These are phyloP conservation scores for Neophaeococcomyces mojaviensis DNA, from an alignment of 2,329 filamentous ascomycete genomes.

Conservation along the genomic window DNA sequence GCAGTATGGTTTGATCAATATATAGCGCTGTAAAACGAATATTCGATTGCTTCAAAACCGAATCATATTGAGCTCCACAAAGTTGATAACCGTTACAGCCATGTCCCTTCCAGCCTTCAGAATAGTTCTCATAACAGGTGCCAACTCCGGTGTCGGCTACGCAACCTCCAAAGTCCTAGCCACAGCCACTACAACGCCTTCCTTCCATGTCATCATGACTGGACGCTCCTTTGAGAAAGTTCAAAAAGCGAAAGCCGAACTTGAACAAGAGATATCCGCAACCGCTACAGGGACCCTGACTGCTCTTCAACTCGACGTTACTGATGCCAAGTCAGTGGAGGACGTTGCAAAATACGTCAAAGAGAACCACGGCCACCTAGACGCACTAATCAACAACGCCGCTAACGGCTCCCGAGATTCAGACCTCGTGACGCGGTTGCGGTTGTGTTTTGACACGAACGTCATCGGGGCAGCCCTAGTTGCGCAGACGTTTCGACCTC, in stretches of 20 bases:
- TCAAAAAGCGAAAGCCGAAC: too few relatives aligned
- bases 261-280: slow-evolving; percentile 26
- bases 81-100: too few relatives aligned
- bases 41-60: too few relatives aligned
- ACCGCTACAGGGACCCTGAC: slow-evolving; percentile 23
- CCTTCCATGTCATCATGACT: slow-evolving; percentile 19
- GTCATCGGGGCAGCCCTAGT: slow-evolving; percentile 30
- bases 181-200: slow-evolving; percentile 4
- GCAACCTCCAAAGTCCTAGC: slow-evolving; percentile 17
- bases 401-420: slow-evolving; percentile 9
- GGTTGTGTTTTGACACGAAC: slow-evolving; percentile 29
- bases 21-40: too few relatives aligned
- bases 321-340: slow-evolving; percentile 44
- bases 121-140: slow-evolving; percentile 11
- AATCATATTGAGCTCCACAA: too few relatives aligned
- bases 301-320: slow-evolving; percentile 38
- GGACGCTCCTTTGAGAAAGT: slow-evolving; percentile 17
- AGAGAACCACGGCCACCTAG: slow-evolving; percentile 41
- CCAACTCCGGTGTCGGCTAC: slow-evolving; percentile 23
- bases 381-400: slow-evolving; percentile 25
- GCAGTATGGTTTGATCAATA: too few relatives aligned
- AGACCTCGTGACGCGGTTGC: slow-evolving; percentile 12
- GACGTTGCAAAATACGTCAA: slow-evolving; percentile 49
- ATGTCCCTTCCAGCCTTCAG: too few relatives aligned
- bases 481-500: slow-evolving; percentile 27